Base-by-base conservation (phyloP, 2,329 filamentous ascomycete genomes). In the Fusarium beomiforme region DNA sequence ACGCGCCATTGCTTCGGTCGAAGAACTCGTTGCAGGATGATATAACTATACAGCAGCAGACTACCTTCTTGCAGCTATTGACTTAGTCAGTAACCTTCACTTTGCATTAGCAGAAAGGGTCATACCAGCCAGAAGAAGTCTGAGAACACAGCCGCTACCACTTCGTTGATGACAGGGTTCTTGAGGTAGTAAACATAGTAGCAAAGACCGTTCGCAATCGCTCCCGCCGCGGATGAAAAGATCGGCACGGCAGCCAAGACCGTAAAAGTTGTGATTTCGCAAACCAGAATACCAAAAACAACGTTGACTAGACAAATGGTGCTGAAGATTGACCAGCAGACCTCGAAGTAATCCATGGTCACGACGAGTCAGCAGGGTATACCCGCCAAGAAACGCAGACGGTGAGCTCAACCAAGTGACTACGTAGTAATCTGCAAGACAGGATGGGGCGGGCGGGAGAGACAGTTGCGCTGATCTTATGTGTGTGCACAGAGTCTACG, bases 1-100 rank as follows among this genome's bases (percentile, higher is more conserved):
- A 86, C 76, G 6, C 81, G 78, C 59, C 78, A 77, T 23, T 76
- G 72, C 19, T 64, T 70, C 54, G 83, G 83, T 57, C 82, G 83
- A 3, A 89, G 79, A n/a, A 88, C 82, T 31, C 85, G 82, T 19
- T 81, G 81, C 1, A 88, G 80, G 57, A 87, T 86, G 29, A 86
- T 81, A 71, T 86, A 88, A 64, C 86, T 87, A 50, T 84, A 84
- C 53, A 84, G 80, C 1, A 82, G 80, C 17, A 84, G 57, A 5
- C 81, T 81, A 0, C 79, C 81, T 76, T 84, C 83, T 77, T 84
- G 82, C 8, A 83, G 68, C 81, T 83, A 21, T 57, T 21, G 0
- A 19, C 0, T 1, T 0, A 5, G 8, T 51, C 14, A 62, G 46
- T 49, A 24, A 19, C 1, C 21, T 3, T n/a, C 9, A 16, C 9